Base-by-base conservation (phyloP, 805 yeast species). In the Metschnikowia arizonensis region DNA sequence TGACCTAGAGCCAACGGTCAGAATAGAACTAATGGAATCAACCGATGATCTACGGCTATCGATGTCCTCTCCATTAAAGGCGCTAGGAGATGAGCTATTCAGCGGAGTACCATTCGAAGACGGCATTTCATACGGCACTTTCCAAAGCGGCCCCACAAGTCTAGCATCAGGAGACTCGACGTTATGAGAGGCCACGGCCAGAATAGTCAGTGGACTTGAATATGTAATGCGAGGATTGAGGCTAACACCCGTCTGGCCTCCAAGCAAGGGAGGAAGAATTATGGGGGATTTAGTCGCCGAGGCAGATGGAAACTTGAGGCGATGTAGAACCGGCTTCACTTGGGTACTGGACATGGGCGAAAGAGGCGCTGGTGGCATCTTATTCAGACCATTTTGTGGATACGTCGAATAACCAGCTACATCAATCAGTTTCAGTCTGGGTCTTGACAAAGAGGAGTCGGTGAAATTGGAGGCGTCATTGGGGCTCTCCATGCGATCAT, bases 51-150 rank as follows among this genome's bases (percentile, higher is more conserved):
- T 59, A 36, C 78, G 56, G 24, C 66, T 58, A 47, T 47, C 42
- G 30, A 44, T 15, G 10, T 49, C 50, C 15, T 24, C 28, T 2
- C 50, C 49, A 33, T 45, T 49, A 19, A 45, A 19, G 17, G 36
- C 30, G 19, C 50, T 49, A 11, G 39, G 55, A 30, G 52, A 55
- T 26, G 57, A 50, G 32, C 49, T 44, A 17, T 50, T 44, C 44
- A 56, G 53, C 25, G 52, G 50, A 7, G 57, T 36, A n/a, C 43
- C 34, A 24, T 19, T 24, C 11, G 51, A 42, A 40, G 54, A 44
- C 0, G 82, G 81, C 74, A 77, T 73, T 49, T 77, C 81, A 55
- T 76, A 77, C 5, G 83, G 83, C 3, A 78, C 83, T 54, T 77
- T 79, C 84, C 84, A 79, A 59, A 79, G 77, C 8, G 76, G 76